Base-by-base conservation (phyloP, 176 grass and related monocot genomes). In the Carex littledalei region DNA sequence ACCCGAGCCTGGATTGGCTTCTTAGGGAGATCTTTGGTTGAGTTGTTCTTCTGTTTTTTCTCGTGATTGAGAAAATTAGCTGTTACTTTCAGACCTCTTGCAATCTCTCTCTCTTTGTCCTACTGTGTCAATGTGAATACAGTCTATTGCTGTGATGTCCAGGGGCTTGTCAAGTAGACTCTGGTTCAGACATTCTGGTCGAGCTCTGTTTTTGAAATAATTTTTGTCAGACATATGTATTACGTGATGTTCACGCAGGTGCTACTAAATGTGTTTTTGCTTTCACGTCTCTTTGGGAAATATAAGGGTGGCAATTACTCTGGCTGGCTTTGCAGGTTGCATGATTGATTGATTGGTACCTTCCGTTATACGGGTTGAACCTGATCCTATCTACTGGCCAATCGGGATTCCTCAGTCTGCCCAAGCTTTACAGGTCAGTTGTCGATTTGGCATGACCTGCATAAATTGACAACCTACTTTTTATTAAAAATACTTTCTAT, bases 1-100 rank as follows among this genome's bases (percentile, higher is more conserved):
- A 89, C 24, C 93, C 91, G 8, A 91, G 89, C 83, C 80, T 95
- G 34, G 89, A 92, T 79, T 95, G 89, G 94, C 94, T 93, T 86
- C 74, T 89, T 78, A 93, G 87, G 71, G 89, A 93, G 65, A 91
- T 95, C 10, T 95, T 89, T 87, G 86, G 85, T 80, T 95, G 91
- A 93, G 68, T 81, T 86, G 82, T 83, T 12, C 8, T 85, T 49
- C 58, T 64, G 11, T 32, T 72, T 16, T 72, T 45, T 72, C 39
- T 45, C 8, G 29, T 37, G 26, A 45, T 43, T 39, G n/a, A 62
- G 43, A 32, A 73, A 32, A 49, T 22, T 76, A 76, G 72, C 21
- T 76, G 73, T 56, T 31, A 77, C 12, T 77, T 55, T 77, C 73
- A 77, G 3, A 73, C 17, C 69, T 73, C 69, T 49, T 49, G 9